Base-by-base conservation (phyloP, 495 filamentous ascomycete genomes). In the Elasticomyces elasticus region DNA sequence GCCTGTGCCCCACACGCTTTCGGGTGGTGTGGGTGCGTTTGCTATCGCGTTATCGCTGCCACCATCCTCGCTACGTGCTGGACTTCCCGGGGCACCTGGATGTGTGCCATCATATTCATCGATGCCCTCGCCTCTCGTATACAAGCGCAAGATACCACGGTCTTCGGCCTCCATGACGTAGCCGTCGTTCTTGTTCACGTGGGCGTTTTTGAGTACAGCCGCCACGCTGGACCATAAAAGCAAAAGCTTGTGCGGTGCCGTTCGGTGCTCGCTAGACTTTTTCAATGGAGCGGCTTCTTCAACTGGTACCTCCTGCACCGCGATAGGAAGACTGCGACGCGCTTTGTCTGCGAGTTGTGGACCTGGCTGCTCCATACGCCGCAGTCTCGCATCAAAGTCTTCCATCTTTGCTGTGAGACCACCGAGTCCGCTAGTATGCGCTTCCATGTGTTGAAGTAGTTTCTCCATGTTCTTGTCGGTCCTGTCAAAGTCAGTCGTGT, bases 111-210 rank as follows among this genome's bases (percentile, higher is more conserved):
- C 40, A 54, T 58, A 55, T 52, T 64, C 66, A 56, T 83, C 83
- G 24, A 75, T 68, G 20, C 81, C 85, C 64, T 91, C 87, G 1
- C 89, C 89, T 54, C 84, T 79, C 15, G 87, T 88, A 66, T 83
- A 90, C 31, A 94, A 66, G 23, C 82, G 78, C 12, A 94, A 74
- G 15, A 88, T 67, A 5, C 89, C 89, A 6, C 88, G 82, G 42
- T 77, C 74, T 65, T 96, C 91, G 44, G 80, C 71, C 23, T 80
- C 72, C 69, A 95, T 85, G 6, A 87, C 78, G 64, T 87, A 89
- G 54, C 78, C 78, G 33, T 74, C 69, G 33, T 74, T 68, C 26
- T 72, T 79, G 62, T 55, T 51, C 22, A 62, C 62, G 65, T 68
- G 60, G 72, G 61, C 52, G 67, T 66, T 67, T 26, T 65, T 56